Percentiles rank a stretch among this genome's conserved stretches.
phyloP scores from a whole-genome alignment of 2,329 filamentous ascomycete genomes.

The Sporothrix dimorphospora region DNA sequence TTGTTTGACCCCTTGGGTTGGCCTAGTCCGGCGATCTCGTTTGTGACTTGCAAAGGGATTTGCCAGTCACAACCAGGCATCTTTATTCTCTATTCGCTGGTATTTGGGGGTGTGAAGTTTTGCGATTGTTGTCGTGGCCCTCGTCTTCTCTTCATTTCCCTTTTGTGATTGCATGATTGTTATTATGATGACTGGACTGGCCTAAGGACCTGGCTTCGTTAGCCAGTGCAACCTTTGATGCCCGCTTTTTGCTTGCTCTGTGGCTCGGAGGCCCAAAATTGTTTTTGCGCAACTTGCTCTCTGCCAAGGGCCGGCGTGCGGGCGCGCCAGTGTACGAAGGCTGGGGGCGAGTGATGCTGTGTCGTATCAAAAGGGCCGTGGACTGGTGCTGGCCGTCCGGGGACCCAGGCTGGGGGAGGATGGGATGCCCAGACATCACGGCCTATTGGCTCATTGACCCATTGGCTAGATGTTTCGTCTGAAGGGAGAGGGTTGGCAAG shows the following conservation, averaged over 20 bases:
- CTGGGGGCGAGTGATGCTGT: neutral
- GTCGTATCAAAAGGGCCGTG: neutral
- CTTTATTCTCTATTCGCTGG: neutral
- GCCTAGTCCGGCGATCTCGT: neutral
- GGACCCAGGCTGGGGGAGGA: neutral
- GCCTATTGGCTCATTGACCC: neutral
- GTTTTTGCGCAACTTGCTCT: neutral
- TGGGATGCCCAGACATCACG: neutral
- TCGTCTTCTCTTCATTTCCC: conserved; percentile 23
- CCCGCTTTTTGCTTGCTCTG: neutral
- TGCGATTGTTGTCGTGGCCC: neutral
- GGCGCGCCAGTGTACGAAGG: neutral
- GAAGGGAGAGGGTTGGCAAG: neutral
- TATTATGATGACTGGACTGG: conserved; percentile 2
- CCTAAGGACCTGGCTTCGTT: neutral
- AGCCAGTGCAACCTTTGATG: conserved; percentile 9
- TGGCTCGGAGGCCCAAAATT: neutral
- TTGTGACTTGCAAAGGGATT: neutral
- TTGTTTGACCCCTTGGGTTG: conserved; percentile 1
- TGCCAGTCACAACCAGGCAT: conserved; percentile 7
- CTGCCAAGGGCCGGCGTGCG: neutral
- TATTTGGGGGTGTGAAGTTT: neutral
- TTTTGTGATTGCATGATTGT: conserved; percentile 1
- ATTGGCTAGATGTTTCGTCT: conserved; percentile 24
- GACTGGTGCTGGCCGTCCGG: neutral